A percentile compares a stretch with the other conserved stretches of the same genome.
Conservation (phyloP, 768 basidiomycete genomes). For the Pleurotus ostreatus region DNA sequence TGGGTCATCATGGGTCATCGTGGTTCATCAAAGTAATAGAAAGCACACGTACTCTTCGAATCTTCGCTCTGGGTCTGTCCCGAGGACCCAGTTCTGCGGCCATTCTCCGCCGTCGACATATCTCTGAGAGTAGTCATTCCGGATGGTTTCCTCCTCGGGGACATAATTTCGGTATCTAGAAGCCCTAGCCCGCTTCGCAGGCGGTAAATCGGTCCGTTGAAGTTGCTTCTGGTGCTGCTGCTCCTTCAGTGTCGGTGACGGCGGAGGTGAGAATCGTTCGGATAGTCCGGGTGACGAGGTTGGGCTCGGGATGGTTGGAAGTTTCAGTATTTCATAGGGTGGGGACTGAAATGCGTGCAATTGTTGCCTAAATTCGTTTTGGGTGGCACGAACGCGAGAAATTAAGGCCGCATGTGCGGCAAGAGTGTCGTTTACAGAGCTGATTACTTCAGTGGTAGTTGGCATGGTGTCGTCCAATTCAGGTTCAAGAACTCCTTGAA, state of each 20-base stretch:
- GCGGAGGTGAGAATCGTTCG: slow-evolving; percentile 37
- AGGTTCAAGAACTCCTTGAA: too few species aligned
- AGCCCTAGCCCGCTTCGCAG: slow-evolving; percentile 70
- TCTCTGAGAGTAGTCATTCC: slow-evolving; percentile 90
- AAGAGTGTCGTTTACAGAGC: slow-evolving; percentile 63
- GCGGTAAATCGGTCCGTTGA: slow-evolving; percentile 41
- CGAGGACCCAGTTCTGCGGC: slow-evolving; percentile 92
- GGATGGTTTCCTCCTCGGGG: slow-evolving; percentile 92
- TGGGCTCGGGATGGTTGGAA: slow-evolving; percentile 58
- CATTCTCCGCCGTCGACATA: slow-evolving; percentile 91
- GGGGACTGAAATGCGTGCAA: slow-evolving; percentile 53
- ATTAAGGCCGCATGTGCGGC: slow-evolving; percentile 58
- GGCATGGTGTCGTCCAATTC: too few species aligned
- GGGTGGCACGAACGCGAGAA: slow-evolving; percentile 47
- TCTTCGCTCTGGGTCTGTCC: slow-evolving; percentile 80
- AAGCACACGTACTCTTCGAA: slow-evolving; percentile 84
- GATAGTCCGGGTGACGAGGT: slow-evolving; percentile 44
- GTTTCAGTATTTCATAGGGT: slow-evolving; percentile 47
- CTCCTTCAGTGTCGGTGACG: slow-evolving; percentile 36
- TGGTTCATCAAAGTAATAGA: slow-evolving; percentile 6
- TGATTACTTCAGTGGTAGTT: slow-evolving; percentile 46
- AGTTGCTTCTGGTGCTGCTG: slow-evolving; percentile 29
- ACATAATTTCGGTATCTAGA: slow-evolving; percentile 78
- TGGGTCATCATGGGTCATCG: too few species aligned
- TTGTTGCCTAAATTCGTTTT: slow-evolving; percentile 53